These are phyloP conservation scores for Phyllosticta capitalensis DNA, from an alignment of 2,329 filamentous ascomycete genomes.

Conservation along the genomic window DNA sequence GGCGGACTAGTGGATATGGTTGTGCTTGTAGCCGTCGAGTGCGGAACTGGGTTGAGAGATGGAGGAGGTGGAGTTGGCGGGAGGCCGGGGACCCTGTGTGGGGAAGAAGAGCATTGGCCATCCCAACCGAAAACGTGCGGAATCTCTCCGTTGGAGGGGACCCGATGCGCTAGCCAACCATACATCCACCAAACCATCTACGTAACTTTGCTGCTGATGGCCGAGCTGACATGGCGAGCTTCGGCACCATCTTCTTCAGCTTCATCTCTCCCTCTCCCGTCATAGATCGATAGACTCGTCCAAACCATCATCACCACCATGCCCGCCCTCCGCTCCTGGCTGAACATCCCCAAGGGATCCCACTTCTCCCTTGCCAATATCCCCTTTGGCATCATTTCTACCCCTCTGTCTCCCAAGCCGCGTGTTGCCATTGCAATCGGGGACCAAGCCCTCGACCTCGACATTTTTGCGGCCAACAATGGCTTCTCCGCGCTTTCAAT, in stretches of 20 bases:
- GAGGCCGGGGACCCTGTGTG: not conserved
- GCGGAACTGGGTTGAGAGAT: slow-evolving; percentile 4
- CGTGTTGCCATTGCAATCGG: slow-evolving; percentile 65
- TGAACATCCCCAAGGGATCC: slow-evolving; percentile 49
- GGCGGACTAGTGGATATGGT: not conserved
- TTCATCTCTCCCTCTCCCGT: not conserved
- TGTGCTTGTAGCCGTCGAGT: not conserved
- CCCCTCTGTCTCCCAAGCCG: slow-evolving; percentile 43
- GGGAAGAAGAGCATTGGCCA: not conserved
- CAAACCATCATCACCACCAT: slow-evolving; percentile 14
- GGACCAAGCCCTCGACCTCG: slow-evolving; percentile 60
- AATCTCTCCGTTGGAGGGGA: slow-evolving; percentile 6
- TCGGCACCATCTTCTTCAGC: not conserved
- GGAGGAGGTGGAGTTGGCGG: not conserved
- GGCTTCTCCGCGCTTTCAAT: slow-evolving; percentile 51
- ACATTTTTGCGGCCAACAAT: slow-evolving; percentile 47
- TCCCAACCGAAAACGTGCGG: slow-evolving; percentile 1
- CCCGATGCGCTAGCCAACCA: not conserved
- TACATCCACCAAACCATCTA: not conserved
- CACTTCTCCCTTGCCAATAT: slow-evolving; percentile 73
- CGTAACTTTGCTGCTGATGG: not conserved
- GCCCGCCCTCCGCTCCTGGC: slow-evolving; percentile 42
- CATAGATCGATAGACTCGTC: not conserved
- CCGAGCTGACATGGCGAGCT: not conserved
- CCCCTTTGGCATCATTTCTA: slow-evolving; percentile 73